Base-by-base conservation (phyloP, 345 rosid genomes). In the Gossypium arboreum region DNA sequence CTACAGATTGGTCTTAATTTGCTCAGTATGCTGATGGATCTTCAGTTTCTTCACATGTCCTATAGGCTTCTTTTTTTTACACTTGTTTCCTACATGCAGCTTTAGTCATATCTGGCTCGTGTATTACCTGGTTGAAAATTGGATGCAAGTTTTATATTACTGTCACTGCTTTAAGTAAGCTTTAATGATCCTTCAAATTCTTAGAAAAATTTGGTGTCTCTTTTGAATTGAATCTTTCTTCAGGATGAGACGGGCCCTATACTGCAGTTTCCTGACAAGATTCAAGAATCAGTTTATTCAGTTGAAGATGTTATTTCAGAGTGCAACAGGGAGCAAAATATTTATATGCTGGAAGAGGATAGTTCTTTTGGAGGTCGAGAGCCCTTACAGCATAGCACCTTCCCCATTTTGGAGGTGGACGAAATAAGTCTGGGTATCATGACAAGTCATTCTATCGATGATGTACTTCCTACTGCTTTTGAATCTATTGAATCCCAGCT, bases 391-490 rank as follows among this genome's bases (percentile, higher is more conserved):
- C 76, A 70, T 77, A 54, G 45, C 47, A 73, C 69, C 16, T 89
- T 90, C 80, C 94, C 93, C 29, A 77, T 87, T 75, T 76, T 91
- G 44, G 99, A 95, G 85, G 90, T 87, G 78, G 88, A 90, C 75
- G 94, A 93, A 73, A 71, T 70, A 77, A 73, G 82, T 82, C 86
- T 84, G 75, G 80, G 81, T 68, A 81, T 13, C 48, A 73, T 84
- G 76, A 70, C 82, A 17, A 75, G 86, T 81, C 73, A 63, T 9
- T 74, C 85, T 51, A 10, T 73, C 71, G 86, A 84, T 81, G 87
- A 85, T 79, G 85, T 82, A 79, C 74, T 87, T 76, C 81, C 81
- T 72, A 78, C 76, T 73, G 82, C 86, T 79, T 86, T 90, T 57
- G 81, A 81, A 77, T 79, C 78, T 58, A 72, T 75, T 41, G 81